phyloP scores from a whole-genome alignment of 129 eudicot species.

The Artemisia tridentata region DNA sequence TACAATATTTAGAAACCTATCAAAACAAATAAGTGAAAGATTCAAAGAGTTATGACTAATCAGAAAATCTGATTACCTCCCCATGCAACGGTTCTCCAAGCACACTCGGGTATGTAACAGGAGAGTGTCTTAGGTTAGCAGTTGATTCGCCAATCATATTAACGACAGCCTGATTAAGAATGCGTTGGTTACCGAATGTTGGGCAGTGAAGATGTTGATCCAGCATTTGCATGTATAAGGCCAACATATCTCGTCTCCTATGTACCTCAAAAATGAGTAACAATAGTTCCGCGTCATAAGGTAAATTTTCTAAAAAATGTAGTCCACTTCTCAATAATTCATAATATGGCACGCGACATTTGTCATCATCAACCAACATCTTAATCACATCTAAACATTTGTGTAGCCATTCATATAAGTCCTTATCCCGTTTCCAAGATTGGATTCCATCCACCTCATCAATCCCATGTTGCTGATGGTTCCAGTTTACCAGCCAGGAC shows the following conservation, averaged over 20 bases:
- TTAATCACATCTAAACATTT: constrained; percentile 89
- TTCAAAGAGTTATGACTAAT: background rate
- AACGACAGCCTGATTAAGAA: constrained; percentile 66
- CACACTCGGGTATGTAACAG: constrained; percentile 95
- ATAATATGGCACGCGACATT: constrained; percentile 92
- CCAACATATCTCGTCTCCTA: constrained; percentile 91
- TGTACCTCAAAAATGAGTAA: constrained; percentile 93
- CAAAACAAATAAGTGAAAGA: background rate
- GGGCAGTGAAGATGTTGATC: constrained; percentile 99
- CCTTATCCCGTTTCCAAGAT: constrained; percentile 75
- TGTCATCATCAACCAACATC: constrained; percentile 83
- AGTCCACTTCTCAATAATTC: constrained; percentile 83
- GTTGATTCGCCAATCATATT: constrained; percentile 63
- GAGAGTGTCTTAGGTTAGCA: constrained; percentile 79
- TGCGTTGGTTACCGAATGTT: constrained; percentile 82
- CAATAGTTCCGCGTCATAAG: constrained; percentile 89
- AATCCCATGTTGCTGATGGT: constrained; percentile 70
- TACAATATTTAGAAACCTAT: background rate
- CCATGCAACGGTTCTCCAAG: constrained; percentile 99
- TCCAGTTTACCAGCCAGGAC: constrained; percentile 92
- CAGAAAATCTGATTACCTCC: constrained; percentile 59
- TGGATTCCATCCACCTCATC: constrained; percentile 65
- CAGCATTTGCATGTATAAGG: constrained; percentile 95
- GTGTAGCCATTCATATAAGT: constrained; percentile 80
- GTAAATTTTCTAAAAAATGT: constrained; percentile 83